Conservation (phyloP, 2,329 filamentous ascomycete genomes). For the Zymoseptoria ardabiliae region DNA sequence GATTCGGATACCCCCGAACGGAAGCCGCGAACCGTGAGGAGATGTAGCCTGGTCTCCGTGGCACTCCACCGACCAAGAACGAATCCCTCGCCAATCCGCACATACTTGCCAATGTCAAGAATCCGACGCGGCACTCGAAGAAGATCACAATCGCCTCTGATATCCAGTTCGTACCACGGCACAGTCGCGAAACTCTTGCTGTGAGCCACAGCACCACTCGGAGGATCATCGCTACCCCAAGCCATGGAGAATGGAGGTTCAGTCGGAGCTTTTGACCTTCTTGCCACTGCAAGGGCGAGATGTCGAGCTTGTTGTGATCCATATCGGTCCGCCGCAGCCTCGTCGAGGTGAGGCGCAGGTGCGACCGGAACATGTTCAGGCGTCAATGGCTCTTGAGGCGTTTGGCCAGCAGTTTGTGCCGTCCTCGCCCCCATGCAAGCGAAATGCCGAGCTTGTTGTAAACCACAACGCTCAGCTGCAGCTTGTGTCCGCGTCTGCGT, state of each 20-base stretch:
- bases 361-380: background rate
- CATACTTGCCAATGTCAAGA: background rate
- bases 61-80: background rate
- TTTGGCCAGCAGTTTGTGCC: background rate
- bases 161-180: background rate
- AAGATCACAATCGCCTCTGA: background rate
- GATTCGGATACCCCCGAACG: constrained; percentile 44
- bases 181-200: background rate
- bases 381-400: background rate
- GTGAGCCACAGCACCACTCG: background rate
- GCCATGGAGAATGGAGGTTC: background rate
- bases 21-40: constrained; percentile 9
- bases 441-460: background rate
- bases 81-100: background rate
- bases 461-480: background rate
- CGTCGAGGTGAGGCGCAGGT: background rate
- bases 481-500: background rate
- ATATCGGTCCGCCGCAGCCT: background rate
- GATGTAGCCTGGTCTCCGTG: background rate
- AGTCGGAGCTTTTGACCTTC: background rate
- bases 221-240: background rate
- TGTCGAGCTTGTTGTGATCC: background rate
- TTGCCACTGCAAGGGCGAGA: background rate
- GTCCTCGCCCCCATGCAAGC: background rate
- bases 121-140: background rate